phyloP scores from a whole-genome alignment of 768 basidiomycete species.

The Boletus sensibilis region DNA sequence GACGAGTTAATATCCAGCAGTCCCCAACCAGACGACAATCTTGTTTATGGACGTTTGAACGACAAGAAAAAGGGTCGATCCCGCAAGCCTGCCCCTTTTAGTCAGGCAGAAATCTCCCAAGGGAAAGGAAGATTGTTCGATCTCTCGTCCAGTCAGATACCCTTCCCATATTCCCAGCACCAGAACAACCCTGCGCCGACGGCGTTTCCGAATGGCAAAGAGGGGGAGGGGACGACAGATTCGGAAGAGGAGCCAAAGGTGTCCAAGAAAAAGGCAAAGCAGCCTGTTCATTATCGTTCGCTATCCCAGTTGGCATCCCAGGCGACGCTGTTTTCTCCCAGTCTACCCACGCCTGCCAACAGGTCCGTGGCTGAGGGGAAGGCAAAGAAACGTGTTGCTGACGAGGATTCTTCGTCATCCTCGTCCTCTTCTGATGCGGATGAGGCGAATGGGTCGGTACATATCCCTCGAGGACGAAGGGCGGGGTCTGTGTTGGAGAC shows the following conservation, averaged over 20 bases:
- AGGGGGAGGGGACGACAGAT: conserved; percentile 32
- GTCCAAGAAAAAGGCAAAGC: conserved; percentile 22
- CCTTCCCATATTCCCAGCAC: conserved; percentile 55
- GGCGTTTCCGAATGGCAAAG: conserved; percentile 31
- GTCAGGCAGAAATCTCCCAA: background rate
- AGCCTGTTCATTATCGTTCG: conserved; percentile 36
- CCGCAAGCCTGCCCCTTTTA: background rate
- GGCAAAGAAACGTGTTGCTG: conserved; percentile 15
- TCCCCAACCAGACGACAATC: conserved; percentile 9
- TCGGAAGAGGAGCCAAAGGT: conserved; percentile 20
- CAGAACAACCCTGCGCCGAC: conserved; percentile 9
- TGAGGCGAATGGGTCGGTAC: conserved; percentile 37
- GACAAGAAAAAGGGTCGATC: conserved; percentile 10
- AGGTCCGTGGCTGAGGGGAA: conserved; percentile 30
- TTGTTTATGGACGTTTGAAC: background rate
- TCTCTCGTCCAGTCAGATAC: conserved; percentile 49
- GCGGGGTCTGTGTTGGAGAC: conserved; percentile 44
- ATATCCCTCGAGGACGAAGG: conserved; percentile 58
- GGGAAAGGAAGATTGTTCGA: conserved; percentile 44
- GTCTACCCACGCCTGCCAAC: conserved; percentile 33
- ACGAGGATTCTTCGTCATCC: conserved; percentile 32
- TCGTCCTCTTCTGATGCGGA: conserved; percentile 44
- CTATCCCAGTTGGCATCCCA: conserved; percentile 52
- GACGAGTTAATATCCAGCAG: conserved; percentile 40
- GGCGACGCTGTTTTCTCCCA: conserved; percentile 36